Evolutionary conservation across 306 rosid species (phyloP).

Genomic region (Echinosophora koreensis): DNA sequence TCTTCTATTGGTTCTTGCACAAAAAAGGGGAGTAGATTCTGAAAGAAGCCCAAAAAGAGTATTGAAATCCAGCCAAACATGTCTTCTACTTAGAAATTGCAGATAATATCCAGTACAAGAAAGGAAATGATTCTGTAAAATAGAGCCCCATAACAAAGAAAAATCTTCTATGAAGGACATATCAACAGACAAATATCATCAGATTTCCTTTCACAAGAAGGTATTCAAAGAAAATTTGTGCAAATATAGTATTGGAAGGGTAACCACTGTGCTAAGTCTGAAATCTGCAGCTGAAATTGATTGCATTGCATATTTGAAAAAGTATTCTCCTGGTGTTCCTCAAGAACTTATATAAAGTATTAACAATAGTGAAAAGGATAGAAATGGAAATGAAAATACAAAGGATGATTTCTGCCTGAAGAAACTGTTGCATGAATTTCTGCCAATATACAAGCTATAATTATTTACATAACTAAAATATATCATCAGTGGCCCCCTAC

Average conservation of each 20-base stretch:
- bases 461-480: not conserved
- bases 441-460: not conserved
- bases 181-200: not conserved
- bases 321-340: not conserved
- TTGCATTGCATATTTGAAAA: not conserved
- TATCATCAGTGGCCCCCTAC: not conserved
- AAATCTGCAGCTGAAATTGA: not conserved
- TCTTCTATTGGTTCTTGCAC: not conserved
- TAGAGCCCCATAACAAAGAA: not conserved
- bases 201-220: not conserved
- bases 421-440: not conserved
- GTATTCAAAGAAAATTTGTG: not conserved
- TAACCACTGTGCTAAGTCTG: not conserved
- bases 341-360: not conserved
- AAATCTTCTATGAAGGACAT: not conserved
- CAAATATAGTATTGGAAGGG: not conserved
- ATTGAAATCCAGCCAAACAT: constrained; percentile 10
- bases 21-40: not conserved
- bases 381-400: not conserved
- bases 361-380: not conserved
- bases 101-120: not conserved
- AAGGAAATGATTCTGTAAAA: not conserved
- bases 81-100: not conserved
- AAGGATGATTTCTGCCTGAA: not conserved
- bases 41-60: not conserved